phyloP scores from a whole-genome alignment of 2,329 filamentous ascomycete genomes.

The Colletotrichum spinosum region DNA sequence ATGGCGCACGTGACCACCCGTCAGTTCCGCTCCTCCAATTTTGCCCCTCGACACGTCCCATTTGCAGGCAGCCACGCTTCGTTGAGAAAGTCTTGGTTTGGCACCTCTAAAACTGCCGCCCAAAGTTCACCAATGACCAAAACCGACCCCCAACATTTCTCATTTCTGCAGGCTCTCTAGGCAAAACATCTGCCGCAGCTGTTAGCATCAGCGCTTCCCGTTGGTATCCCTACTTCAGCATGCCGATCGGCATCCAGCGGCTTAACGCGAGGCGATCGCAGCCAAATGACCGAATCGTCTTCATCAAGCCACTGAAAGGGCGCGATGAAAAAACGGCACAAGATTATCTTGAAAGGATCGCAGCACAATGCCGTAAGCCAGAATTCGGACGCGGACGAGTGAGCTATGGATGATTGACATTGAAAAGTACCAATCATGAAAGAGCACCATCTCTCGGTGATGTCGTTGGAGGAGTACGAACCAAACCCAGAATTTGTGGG shows the following conservation, averaged over 20 bases:
- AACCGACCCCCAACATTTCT: too few relatives aligned
- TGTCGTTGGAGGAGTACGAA: constrained; percentile 82
- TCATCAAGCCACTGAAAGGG: constrained; percentile 83
- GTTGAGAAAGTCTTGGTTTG: too few relatives aligned
- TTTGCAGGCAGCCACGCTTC: too few relatives aligned
- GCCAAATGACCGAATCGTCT: constrained; percentile 83
- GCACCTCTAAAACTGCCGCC: too few relatives aligned
- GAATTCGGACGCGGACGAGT: too few relatives aligned
- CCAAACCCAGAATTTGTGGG: constrained; percentile 87
- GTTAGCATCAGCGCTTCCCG: too few relatives aligned
- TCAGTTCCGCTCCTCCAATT: too few relatives aligned
- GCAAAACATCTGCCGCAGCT: background rate
- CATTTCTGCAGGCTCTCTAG: background rate
- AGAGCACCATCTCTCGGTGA: constrained; percentile 72
- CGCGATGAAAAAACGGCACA: constrained; percentile 71
- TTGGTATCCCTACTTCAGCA: constrained; percentile 48
- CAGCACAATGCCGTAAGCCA: constrained; percentile 77
- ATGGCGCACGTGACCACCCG: too few relatives aligned
- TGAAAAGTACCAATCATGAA: constrained; percentile 74
- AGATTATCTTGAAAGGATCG: constrained; percentile 80
- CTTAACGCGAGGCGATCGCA: constrained; percentile 80
- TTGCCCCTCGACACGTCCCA: too few relatives aligned
- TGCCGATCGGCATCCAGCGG: constrained; percentile 83
- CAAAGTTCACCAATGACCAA: too few relatives aligned
- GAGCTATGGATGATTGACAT: background rate